Evolutionary conservation across 139 green algal genomes (phyloP), one percentile per base, ranked within the genome.

Genomic region (Picochlorum sp.): DNA sequence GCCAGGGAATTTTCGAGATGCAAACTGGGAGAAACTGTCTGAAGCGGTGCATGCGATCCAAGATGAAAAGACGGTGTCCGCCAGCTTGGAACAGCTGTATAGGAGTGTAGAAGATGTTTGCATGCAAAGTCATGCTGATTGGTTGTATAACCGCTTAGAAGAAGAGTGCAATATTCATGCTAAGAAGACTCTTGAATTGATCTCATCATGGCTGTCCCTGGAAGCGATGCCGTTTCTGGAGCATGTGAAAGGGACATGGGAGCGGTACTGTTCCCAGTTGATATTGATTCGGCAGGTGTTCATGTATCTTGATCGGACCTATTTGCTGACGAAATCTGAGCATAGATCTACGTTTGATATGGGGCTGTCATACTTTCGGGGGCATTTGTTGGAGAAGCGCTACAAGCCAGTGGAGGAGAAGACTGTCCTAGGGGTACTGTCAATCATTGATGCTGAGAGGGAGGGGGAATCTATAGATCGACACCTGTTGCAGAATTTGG

Each of bases 241-340:
- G 32, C 70, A 77, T 9, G 67, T 95, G 25, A 77, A 81, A 33
- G 58, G 57, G 2, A 41, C 66, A 30, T 97, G 89, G 87, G 41
- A 73, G 41, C 70, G 90, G 36, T 77, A 96, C 73, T 92, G 76
- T 76, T 59, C 62, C 12, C 79, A 89, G 65, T 85, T 93, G 72
- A 80, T 96, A 36, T 83, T 81, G 31, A 92, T 93, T 20, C 78
- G 92, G 1, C 87, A 84, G 14, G 92, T 98, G 50, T 97, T 97
- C 61, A 72, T 98, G 24, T 95, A 95, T 72, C 74, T 99, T 45
- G 93, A 99, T 76, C 80, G 93, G 54, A 91, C 87, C 2, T 87
- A 94, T 49, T 88, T 96, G 30, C 72, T 97, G 33, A 57, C 72
- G 56, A 65, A 62, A 41, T 57, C 70, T 25, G 20, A 41, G 31